Base-by-base conservation (phyloP, 2,329 filamentous ascomycete genomes). In the Claviceps fusiformis region DNA sequence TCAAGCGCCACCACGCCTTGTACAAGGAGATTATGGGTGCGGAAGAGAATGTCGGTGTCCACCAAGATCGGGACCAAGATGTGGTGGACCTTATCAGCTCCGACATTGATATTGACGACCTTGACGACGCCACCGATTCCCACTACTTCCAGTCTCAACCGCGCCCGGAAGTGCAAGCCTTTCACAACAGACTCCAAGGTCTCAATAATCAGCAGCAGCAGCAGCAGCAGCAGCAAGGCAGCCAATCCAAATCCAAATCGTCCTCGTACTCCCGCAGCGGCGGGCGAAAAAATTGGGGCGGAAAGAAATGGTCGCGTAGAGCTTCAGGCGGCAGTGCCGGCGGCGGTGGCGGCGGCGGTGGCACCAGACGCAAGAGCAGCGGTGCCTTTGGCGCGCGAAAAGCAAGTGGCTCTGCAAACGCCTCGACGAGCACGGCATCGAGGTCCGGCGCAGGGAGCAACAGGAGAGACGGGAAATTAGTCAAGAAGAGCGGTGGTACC, bases 31-130 rank as follows among this genome's bases (percentile, higher is more conserved):
- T 80, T 62, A 77, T 77, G 71, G 70, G 70, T n/a, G 59, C 59
- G 56, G 57, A 57, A 39, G 52, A 61, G 52, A 29, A 46, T 46
- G 63, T 66, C 45, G 5, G 8, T 15, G 52, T 19, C 35, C 19
- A 41, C 27, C 44, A 41, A 41, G 52, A 54, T 6, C 43, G 56
- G 29, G 61, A 59, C 50, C 63, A 68, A 55, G 73, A 76, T 27
- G 67, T 82, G 33, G 79, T 83, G 33, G 77, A 83, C 59, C 69
- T 84, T 29, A 75, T 81, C 58, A 77, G 74, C 60, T 74, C 73
- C 3, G 74, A 71, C 29, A 58, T 68, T 19, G 70, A 71, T 27
- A 58, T 68, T 24, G 70, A 71, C 37, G 37, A 41, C 35, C 60
- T 65, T 52, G 67, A 73, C 17, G 66, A 73, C 0, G 69, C 69